Conservation (phyloP, 2,329 filamentous ascomycete genomes). For the Talaromyces verruculosus region DNA sequence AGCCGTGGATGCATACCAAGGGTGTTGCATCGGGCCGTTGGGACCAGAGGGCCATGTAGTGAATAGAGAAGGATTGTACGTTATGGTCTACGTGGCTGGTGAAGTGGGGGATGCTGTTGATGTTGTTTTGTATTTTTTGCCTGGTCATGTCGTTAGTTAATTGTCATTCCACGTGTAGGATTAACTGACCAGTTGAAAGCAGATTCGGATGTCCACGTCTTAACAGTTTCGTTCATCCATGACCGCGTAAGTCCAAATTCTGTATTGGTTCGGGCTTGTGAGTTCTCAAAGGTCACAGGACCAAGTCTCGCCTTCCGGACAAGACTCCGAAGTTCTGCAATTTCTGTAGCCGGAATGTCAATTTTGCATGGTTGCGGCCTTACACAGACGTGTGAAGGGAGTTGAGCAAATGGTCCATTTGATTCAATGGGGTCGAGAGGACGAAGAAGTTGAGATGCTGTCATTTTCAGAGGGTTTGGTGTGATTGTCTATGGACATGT, state of each 20-base stretch:
- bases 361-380: neutral
- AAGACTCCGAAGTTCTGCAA: conserved; percentile 34
- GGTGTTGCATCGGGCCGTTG: conserved; percentile 51
- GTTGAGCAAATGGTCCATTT: neutral
- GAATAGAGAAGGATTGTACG: conserved; percentile 37
- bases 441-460: neutral
- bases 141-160: conserved; percentile 21
- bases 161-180: conserved; percentile 48
- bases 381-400: neutral
- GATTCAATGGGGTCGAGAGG: neutral
- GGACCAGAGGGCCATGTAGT: conserved; percentile 59
- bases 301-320: conserved; percentile 51
- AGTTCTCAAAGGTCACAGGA: conserved; percentile 52
- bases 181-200: conserved; percentile 5
- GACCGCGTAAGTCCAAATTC: conserved; percentile 52
- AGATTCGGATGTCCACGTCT: conserved; percentile 30
- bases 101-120: conserved; percentile 57
- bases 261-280: conserved; percentile 45
- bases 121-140: conserved; percentile 39
- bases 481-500: neutral
- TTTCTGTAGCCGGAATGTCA: neutral
- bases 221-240: conserved; percentile 42
- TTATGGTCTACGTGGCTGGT: conserved; percentile 33
- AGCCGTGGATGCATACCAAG: conserved; percentile 55
- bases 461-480: neutral